These are phyloP conservation scores for Salix suchowensis DNA, from an alignment of 345 rosid species.

Conservation along the genomic window DNA sequence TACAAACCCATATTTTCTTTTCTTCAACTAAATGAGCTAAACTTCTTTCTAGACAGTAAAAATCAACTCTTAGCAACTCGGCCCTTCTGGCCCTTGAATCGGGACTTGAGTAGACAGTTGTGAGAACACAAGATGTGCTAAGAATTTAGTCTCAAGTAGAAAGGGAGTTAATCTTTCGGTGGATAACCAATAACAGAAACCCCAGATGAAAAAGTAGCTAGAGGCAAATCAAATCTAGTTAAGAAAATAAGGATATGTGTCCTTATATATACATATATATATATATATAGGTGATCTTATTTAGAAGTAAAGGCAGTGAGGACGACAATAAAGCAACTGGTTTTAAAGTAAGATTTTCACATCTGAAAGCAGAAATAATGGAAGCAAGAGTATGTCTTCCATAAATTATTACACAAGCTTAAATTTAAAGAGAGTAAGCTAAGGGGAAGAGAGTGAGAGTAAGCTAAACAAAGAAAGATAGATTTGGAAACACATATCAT, in stretches of 20 bases:
- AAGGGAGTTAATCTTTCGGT: neutral
- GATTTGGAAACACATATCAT: neutral
- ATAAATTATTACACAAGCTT: neutral
- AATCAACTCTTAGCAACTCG: neutral
- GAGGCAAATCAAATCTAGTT: neutral
- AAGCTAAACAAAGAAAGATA: neutral
- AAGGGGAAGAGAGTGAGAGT: neutral
- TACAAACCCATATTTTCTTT: constrained; percentile 19
- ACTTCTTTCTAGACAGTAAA: neutral
- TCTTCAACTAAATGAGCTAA: constrained; percentile 7
- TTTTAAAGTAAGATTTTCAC: neutral
- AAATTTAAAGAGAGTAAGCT: neutral
- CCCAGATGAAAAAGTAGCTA: neutral
- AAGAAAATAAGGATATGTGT: neutral
- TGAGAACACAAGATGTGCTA: neutral
- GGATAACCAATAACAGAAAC: neutral
- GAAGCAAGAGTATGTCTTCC: neutral
- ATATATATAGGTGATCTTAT: neutral
- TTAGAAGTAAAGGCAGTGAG: neutral
- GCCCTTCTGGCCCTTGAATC: neutral
- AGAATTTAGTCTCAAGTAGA: neutral
- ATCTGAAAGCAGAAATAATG: neutral
- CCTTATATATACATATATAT: neutral
- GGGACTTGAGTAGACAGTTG: neutral
- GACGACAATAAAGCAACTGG: neutral